Base-by-base conservation (phyloP, 1,284 basidiomycete genomes). In the Ustilago xerochloae region DNA sequence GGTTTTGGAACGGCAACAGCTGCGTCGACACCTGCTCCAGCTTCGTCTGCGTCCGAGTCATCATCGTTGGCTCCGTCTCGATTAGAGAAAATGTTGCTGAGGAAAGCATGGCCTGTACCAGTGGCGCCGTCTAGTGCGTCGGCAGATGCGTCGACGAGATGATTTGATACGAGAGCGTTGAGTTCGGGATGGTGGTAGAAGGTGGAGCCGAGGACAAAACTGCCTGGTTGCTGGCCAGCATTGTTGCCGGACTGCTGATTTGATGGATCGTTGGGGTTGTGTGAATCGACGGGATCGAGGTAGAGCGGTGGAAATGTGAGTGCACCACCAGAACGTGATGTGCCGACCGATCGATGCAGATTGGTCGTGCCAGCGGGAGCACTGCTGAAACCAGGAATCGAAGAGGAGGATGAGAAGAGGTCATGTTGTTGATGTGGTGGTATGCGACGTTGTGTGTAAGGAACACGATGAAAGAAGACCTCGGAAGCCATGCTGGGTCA, bases 231-330 rank as follows among this genome's bases (percentile, higher is more conserved):
- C 45, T 73, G 55, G 15, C 35, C 49, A n/a, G n/a, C n/a, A 1
- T 52, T 33, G 30, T 56, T 39, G 57, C 49, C 39, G 41, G 52
- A 36, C 38, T 53, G 38, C 20, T 51, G 36, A 45, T 51, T 15
- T 26, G 63, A 50, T 2, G 68, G 39, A 26, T 66, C 69, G 35
- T 48, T 29, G n/a, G n/a, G n/a, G n/a, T 33, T 7, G 46, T 51
- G 45, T 8, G 58, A 29, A 10, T 69, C 62, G 48, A 57, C 33
- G 2, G 74, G 74, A 41, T 76, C 74, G 33, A 76, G 74, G 38
- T 66, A 67, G 49, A 76, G 74, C 3, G 74, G 74, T 9, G 74
- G 74, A n/a, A 76, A 76, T 22, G 69, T 72, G 36, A 71, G 62
- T 2, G 63, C 55, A 7, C 47, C 64, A 10, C 68, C 68, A 26